phyloP scores from a whole-genome alignment of 768 basidiomycete genomes.

The Trametes maxima region DNA sequence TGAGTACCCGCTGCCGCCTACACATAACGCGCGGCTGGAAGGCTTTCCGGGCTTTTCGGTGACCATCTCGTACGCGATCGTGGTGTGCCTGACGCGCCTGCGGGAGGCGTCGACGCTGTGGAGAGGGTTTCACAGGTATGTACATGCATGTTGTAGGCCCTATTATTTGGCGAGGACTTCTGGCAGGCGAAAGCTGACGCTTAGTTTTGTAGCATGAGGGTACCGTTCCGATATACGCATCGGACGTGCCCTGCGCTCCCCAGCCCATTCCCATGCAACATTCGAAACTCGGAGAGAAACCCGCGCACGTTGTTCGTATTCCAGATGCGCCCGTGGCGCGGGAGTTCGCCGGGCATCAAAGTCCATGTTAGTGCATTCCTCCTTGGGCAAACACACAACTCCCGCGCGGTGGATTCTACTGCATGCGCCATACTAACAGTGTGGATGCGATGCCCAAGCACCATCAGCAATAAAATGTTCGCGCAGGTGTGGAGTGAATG shows the following conservation, averaged over 20 bases:
- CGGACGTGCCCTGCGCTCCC: slow-evolving; percentile 25
- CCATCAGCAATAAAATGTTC: neutral
- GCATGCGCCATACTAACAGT: too few species aligned
- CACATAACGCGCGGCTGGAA: slow-evolving; percentile 25
- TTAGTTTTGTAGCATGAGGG: slow-evolving; percentile 16
- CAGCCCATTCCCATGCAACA: slow-evolving; percentile 25
- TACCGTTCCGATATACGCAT: slow-evolving; percentile 27
- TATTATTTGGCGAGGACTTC: too few species aligned
- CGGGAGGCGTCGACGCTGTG: slow-evolving; percentile 26
- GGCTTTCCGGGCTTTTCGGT: slow-evolving; percentile 30
- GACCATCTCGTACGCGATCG: slow-evolving; percentile 28
- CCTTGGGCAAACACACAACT: too few species aligned
- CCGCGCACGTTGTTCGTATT: slow-evolving; percentile 30
- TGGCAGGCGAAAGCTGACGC: neutral
- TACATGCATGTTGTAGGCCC: neutral
- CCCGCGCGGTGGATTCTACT: too few species aligned
- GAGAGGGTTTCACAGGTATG: slow-evolving; percentile 18
- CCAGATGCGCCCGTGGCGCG: slow-evolving; percentile 17
- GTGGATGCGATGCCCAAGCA: neutral
- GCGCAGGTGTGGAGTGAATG: neutral
- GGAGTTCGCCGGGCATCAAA: slow-evolving; percentile 16
- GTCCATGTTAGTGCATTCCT: slow-evolving; percentile 24
- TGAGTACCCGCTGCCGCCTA: slow-evolving; percentile 27
- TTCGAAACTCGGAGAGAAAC: slow-evolving; percentile 11
- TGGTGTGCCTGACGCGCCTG: slow-evolving; percentile 22